Base-by-base conservation (phyloP, 306 rosid genomes). In the Cucurbita argyrosperma region DNA sequence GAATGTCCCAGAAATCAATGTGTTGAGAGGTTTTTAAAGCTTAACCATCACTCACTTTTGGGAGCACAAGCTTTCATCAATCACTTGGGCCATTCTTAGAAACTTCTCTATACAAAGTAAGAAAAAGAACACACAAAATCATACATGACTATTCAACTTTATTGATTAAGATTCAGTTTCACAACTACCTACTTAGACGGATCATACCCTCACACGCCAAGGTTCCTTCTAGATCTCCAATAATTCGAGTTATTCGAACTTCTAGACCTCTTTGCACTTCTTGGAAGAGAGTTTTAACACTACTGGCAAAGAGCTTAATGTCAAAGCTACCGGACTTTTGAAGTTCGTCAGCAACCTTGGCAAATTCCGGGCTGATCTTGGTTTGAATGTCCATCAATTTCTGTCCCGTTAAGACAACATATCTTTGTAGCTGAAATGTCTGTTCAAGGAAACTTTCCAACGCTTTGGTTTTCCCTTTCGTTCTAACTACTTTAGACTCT, bases 201-300 rank as follows among this genome's bases (percentile, higher is more conserved):
- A 73, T 88, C 92, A 94, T 94, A 63, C 97, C 97, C 78, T 94
- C 97, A 78, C 96, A 83, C 73, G 99, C 96, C 68, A 94, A 85
- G 71, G 96, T 86, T 51, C 97, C 97, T 71, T 87, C 97, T 78
- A 94, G 92, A 75, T 94, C 96, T 68, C 99, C 99, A 45, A 91
- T 94, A 40, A 91, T 85, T 85, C 92, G 82, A 13, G 92, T 83
- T 38, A 95, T 91, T 46, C 92, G 79, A 80, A 91, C 91, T 79
- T 91, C 97, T 13, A 94, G 84, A 57, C 99, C 99, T 84, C 90
- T 91, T 75, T 94, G 99, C 49, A 91, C 95, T 82, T 94, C 92
- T 56, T 89, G 92, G 75, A 89, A 85, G 76, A 90, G 81, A n/a
- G 87, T 85, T 46, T 76, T 87, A 63, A 87, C 79, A 37, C 88